phyloP scores from a whole-genome alignment of 768 basidiomycete species.

The Tricholoma furcatifolium region DNA sequence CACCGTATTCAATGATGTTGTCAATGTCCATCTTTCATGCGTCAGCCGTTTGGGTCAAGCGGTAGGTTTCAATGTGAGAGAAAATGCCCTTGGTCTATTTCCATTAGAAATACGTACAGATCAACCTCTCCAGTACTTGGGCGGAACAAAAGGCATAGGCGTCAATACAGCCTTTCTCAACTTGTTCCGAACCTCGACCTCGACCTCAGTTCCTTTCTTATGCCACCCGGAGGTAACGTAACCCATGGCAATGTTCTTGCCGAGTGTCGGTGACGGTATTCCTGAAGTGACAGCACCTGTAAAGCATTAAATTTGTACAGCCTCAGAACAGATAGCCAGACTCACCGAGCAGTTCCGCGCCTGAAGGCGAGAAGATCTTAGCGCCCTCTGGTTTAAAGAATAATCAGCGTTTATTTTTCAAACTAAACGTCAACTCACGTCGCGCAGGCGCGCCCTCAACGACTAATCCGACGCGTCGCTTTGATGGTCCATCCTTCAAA shows the following conservation, averaged over 20 bases:
- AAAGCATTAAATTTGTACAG: background rate
- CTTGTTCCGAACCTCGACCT: slow-evolving; percentile 84
- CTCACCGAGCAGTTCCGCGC: slow-evolving; percentile 61
- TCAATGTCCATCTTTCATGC: no score
- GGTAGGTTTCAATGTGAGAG: background rate
- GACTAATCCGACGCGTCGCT: slow-evolving; percentile 78
- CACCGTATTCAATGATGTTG: no score
- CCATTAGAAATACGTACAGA: background rate
- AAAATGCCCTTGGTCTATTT: background rate
- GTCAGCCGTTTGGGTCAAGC: no score
- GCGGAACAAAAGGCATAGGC: slow-evolving; percentile 85
- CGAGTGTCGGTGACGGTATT: slow-evolving; percentile 89
- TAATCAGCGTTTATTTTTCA: background rate
- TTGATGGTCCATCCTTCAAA: slow-evolving; percentile 74
- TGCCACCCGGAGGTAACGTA: slow-evolving; percentile 81
- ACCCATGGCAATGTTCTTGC: slow-evolving; percentile 95
- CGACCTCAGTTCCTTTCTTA: slow-evolving; percentile 86
- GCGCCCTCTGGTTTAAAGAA: slow-evolving; percentile 61
- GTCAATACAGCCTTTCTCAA: slow-evolving; percentile 70
- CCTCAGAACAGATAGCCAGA: slow-evolving; percentile 13
- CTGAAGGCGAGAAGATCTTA: slow-evolving; percentile 59
- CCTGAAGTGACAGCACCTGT: slow-evolving; percentile 85
- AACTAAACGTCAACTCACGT: slow-evolving; percentile 45
- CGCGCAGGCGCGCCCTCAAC: slow-evolving; percentile 86
- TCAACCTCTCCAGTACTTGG: slow-evolving; percentile 76